Base-by-base conservation (phyloP, 2,329 filamentous ascomycete species). In the Stagonosporopsis cucurbitacearum region DNA sequence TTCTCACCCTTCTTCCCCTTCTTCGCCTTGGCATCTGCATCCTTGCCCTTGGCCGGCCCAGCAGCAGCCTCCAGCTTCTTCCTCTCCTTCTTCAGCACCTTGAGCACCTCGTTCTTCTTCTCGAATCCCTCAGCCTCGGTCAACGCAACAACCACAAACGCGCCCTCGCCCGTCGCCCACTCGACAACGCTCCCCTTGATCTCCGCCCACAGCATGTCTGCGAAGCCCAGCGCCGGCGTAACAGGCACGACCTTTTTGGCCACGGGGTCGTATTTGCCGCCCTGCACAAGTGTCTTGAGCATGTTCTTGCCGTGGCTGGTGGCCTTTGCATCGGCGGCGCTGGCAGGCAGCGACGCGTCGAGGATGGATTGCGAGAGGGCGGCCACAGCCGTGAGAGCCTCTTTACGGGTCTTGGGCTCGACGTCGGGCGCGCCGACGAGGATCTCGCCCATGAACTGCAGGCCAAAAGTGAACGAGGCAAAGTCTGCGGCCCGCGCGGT, bases 241-340 rank as follows among this genome's bases (percentile, higher is more conserved):
- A 89, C 83, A 20, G 86, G 85, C 67, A 89, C 84, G 40, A 95
- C 76, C 47, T 70, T 86, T 76, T 92, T 92, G 2, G 86, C 82
- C 39, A 82, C 82, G 58, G 86, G 86, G 76, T 98, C 92, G 72
- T 90, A 99, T 54, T 87, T 88, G 23, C 96, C 95, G 37, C 95
- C 95, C 50, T 92, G 88, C 22, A 97, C 92, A 7, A 99, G 84
- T 0, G 89, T 89, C 80, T 96, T 97, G 68, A 98, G 84, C 88
- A 97, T 89, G 56, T 92, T 88, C 91, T 92, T 36, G 87, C 89
- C 65, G 82, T 33, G 84, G 82, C 66, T 84, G 80, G 23, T 86
- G 84, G 51, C 89, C 45, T 70, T 66, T 42, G 65, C 63, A 25
- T 66, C 64, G 2, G 59, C 64, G 12, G 61, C 50, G 28, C 65